Percentiles rank a stretch among this genome's conserved stretches.
Evolutionary conservation across 2,329 filamentous ascomycete species (phyloP).

Genomic region (Phymatotrichopsis omnivora): DNA sequence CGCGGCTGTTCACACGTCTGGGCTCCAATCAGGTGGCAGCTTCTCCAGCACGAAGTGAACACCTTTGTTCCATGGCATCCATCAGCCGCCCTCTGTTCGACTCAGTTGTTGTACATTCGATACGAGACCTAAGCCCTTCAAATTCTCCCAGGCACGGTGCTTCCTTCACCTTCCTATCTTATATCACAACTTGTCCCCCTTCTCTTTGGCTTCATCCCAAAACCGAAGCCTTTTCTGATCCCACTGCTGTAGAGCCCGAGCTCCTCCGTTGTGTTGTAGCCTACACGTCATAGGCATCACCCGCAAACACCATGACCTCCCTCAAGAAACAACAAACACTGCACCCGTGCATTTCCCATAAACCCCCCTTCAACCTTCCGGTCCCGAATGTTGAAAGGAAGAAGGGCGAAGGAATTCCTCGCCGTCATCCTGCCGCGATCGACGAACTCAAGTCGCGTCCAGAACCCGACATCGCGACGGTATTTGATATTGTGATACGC

Average conservation of each 20-base stretch:
- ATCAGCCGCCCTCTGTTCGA: too few relatives aligned
- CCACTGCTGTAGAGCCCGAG: neutral
- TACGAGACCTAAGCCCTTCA: too few relatives aligned
- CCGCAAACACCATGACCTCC: constrained; percentile 11
- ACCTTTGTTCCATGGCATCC: too few relatives aligned
- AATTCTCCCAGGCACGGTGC: too few relatives aligned
- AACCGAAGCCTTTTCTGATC: neutral
- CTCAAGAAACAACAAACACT: constrained; percentile 22
- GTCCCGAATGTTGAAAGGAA: constrained; percentile 56
- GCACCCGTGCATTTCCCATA: constrained; percentile 32
- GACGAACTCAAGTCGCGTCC: constrained; percentile 58
- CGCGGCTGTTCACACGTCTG: too few relatives aligned
- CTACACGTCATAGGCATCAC: too few relatives aligned
- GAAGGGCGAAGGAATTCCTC: constrained; percentile 74
- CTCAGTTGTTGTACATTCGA: too few relatives aligned
- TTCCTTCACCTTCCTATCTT: neutral
- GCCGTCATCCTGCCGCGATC: constrained; percentile 60
- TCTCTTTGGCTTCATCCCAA: neutral
- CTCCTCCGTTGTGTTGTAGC: too few relatives aligned
- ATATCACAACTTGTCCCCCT: neutral
- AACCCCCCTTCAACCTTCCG: constrained; percentile 66
- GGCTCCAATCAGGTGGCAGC: too few relatives aligned
- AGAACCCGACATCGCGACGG: constrained; percentile 59
- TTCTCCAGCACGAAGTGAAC: too few relatives aligned
- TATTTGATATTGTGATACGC: constrained; percentile 67